A percentile compares a stretch with the other conserved stretches of the same genome.
Conservation (phyloP, 2,329 filamentous ascomycete species). For the Colletotrichum navitas region DNA sequence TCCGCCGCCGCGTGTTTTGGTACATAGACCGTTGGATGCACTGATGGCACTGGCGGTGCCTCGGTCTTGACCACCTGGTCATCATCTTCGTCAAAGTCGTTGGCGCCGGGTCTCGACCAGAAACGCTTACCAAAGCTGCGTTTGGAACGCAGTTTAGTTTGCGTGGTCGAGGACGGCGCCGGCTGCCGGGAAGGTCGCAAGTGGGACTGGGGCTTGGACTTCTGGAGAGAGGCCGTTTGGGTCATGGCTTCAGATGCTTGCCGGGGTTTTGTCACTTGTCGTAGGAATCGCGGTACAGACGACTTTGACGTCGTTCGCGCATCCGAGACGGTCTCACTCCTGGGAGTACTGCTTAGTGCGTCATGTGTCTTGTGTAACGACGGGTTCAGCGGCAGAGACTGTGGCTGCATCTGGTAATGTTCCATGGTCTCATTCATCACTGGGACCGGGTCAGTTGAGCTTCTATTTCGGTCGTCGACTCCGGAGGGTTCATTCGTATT, state of each 20-base stretch:
- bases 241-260: slow-evolving; percentile 5
- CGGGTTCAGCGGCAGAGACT: slow-evolving; percentile 12
- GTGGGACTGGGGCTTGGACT: neutral
- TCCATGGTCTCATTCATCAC: slow-evolving; percentile 2
- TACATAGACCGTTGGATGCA: slow-evolving; percentile 42
- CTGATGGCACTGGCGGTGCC: slow-evolving; percentile 10
- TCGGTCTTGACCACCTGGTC: neutral
- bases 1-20: slow-evolving; percentile 50
- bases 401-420: slow-evolving; percentile 11
- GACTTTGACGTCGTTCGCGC: slow-evolving; percentile 6
- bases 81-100: slow-evolving; percentile 37
- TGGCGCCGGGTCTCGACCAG: slow-evolving; percentile 37
- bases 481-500: slow-evolving; percentile 3
- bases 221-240: slow-evolving; percentile 6
- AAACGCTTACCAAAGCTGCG: slow-evolving; percentile 42
- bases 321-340: slow-evolving; percentile 19
- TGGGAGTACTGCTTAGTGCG: slow-evolving; percentile 1
- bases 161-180: slow-evolving; percentile 3
- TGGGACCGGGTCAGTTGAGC: neutral
- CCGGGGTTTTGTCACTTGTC: slow-evolving; percentile 18
- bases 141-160: slow-evolving; percentile 33
- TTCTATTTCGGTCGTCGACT: neutral
- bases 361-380: slow-evolving; percentile 10
- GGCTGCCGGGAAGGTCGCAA: neutral
- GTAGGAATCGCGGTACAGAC: slow-evolving; percentile 27